These are phyloP conservation scores for Camellia oleifera DNA, from an alignment of 179 eudicot genomes.

Conservation along the genomic window DNA sequence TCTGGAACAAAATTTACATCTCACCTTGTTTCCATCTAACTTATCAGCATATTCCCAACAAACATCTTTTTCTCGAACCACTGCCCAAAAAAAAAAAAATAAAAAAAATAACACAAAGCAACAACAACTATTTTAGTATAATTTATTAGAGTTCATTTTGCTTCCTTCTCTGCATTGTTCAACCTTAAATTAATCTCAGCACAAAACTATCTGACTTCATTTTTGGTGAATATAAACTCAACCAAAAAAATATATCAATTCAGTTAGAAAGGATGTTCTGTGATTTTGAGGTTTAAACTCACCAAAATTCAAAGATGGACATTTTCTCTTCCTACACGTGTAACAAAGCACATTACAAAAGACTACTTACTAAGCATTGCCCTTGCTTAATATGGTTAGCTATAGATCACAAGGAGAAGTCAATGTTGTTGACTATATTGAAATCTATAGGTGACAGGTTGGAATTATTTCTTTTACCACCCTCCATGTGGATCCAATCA, in stretches of 20 bases:
- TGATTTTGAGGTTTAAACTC: background rate
- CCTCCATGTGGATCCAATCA: too few relatives aligned
- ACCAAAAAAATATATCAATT: background rate
- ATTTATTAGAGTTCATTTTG: background rate
- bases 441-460: background rate
- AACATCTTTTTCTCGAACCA: slow-evolving; percentile 95
- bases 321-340: background rate
- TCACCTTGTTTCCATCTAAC: slow-evolving; percentile 93
- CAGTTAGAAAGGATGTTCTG: background rate
- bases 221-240: background rate
- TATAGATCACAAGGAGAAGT: background rate
- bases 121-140: background rate
- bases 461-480: background rate
- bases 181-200: background rate
- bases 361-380: background rate
- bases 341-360: background rate
- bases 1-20: slow-evolving; percentile 87
- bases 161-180: background rate
- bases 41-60: slow-evolving; percentile 99
- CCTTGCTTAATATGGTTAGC: background rate
- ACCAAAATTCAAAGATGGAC: background rate
- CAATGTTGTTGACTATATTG: background rate
- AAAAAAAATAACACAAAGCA: too few relatives aligned
- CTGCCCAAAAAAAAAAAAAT: slow-evolving; percentile 34
- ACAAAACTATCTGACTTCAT: background rate